Conservation (phyloP, 306 rosid genomes). For the Cyclanthera cordifolia region DNA sequence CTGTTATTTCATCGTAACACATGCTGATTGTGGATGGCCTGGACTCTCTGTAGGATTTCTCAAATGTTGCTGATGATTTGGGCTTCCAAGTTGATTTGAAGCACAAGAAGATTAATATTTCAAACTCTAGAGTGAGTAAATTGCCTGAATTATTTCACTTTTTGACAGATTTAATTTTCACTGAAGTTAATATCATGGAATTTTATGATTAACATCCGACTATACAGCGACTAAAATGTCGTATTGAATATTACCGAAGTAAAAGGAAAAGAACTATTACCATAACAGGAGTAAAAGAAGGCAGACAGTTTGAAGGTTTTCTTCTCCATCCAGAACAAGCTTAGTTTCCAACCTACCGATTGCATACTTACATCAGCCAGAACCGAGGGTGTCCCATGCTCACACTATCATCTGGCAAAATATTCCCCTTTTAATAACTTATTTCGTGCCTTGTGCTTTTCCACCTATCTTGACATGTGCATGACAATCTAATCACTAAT, state of each 20-base stretch:
- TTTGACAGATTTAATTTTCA: background rate
- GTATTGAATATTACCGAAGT: background rate
- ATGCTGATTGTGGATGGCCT: constrained; percentile 8
- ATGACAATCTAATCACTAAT: background rate
- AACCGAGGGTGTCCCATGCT: background rate
- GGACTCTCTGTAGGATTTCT: constrained; percentile 61
- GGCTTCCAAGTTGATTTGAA: constrained; percentile 64
- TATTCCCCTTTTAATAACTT: background rate
- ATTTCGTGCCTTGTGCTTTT: background rate
- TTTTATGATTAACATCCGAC: background rate
- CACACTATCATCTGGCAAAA: background rate
- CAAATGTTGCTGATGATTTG: constrained; percentile 77
- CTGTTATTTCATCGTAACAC: background rate
- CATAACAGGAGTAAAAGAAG: background rate
- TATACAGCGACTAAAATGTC: background rate
- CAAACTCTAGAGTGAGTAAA: constrained; percentile 84
- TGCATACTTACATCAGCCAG: background rate
- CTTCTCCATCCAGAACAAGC: background rate
- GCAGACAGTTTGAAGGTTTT: background rate
- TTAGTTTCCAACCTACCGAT: background rate
- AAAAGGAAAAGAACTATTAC: background rate
- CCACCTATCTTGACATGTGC: background rate
- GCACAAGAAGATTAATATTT: constrained; percentile 97
- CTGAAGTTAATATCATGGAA: background rate
- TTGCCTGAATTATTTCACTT: background rate